phyloP scores from a whole-genome alignment of 164 flowering plant species.

The Macadamia tetraphylla region DNA sequence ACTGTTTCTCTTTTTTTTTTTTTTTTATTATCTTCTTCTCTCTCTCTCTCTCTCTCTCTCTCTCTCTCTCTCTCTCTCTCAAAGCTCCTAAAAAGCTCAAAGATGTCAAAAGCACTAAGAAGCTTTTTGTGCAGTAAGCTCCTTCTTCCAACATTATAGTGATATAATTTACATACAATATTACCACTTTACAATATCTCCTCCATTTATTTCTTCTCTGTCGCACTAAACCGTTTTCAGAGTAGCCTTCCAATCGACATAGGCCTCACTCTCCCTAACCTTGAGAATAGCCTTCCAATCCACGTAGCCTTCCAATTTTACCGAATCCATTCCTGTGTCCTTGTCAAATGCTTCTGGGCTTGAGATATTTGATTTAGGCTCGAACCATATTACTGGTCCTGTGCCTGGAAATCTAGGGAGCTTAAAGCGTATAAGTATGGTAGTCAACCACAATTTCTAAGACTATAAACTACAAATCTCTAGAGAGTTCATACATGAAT shows the following conservation, averaged over 20 bases:
- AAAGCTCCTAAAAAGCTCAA: no score
- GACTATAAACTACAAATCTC: no score
- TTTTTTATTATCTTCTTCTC: no score
- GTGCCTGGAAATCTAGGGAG: conserved; percentile 13
- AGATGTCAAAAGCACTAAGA: no score
- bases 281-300: neutral
- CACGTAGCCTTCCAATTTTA: neutral
- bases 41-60: no score
- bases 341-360: conserved; percentile 27
- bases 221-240: neutral
- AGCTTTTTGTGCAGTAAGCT: no score
- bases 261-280: conserved; percentile 7
- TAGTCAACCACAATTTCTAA: no score
- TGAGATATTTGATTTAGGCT: conserved; percentile 4
- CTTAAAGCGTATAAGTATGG: conserved; percentile 3
- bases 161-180: no score
- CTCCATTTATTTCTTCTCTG: neutral
- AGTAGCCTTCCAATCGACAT: conserved; percentile 7
- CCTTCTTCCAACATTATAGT: no score
- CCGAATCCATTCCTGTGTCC: conserved; percentile 23
- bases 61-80: no score
- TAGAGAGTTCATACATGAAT: no score
- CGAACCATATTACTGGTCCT: conserved; percentile 20
- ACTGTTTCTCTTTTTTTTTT: no score
- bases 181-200: neutral